phyloP scores from a whole-genome alignment of 176 grass and related monocot genomes.

The Triticum timopheevii region DNA sequence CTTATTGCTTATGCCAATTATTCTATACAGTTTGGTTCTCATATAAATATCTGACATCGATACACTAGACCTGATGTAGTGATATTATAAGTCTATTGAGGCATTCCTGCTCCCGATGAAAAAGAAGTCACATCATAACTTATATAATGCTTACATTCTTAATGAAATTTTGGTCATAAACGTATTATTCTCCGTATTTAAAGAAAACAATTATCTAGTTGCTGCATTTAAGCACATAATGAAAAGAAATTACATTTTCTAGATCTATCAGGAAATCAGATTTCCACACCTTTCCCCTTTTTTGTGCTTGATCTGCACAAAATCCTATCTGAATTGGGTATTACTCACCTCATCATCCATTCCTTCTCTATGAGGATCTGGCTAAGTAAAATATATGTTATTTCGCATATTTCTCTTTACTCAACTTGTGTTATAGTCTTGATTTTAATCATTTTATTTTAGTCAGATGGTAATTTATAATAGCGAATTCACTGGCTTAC shows the following conservation, averaged over 20 bases:
- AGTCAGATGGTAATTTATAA: neutral
- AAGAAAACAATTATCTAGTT: neutral
- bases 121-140: neutral
- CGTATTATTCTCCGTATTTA: neutral
- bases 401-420: conserved; percentile 3
- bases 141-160: neutral
- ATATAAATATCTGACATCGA: neutral
- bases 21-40: neutral
- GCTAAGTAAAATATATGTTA: neutral
- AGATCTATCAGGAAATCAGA: neutral
- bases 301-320: neutral
- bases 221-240: neutral
- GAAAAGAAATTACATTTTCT: neutral
- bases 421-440: neutral
- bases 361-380: neutral
- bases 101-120: neutral
- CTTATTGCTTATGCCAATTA: neutral
- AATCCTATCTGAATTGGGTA: neutral
- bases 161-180: neutral
- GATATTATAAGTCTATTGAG: neutral
- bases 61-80: neutral
- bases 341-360: neutral
- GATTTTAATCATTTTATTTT: neutral
- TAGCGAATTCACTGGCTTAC: neutral
- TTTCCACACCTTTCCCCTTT: neutral